Base-by-base conservation (phyloP, 768 basidiomycete genomes). In the Lactarius trivialis region DNA sequence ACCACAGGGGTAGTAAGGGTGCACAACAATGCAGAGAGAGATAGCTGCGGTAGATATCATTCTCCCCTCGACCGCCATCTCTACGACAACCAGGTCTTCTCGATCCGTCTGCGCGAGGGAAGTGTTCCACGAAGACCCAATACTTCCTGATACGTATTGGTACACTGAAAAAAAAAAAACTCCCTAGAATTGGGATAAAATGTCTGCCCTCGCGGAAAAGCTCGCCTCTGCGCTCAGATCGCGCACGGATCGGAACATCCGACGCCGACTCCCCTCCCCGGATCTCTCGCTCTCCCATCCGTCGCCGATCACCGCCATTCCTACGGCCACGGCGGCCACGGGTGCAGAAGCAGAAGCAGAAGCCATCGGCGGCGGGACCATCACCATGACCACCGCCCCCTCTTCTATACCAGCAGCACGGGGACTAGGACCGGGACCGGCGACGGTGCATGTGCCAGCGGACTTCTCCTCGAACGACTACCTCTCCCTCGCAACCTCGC, bases 381-480 rank as follows among this genome's bases (percentile, higher is more conserved):
- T 32, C 50, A 4, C 30, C 26, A 32, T 32, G 4, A 19, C 19
- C 4, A 49, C 26, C 45, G 7, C 49, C 14, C 6, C 49, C 28
- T 17, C 28, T 30, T 15, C 49, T 19, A 28, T 28, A 30, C 28
- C 30, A 15, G 26, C 28, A 30, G 48, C 73, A 79, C n/a, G 3
- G 12, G n/a, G n/a, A n/a, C n/a, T n/a, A n/a, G n/a, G n/a, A n/a
- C 15, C 19, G 19, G 7, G 28, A 4, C 26, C 50, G 15, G 14
- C 43, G 12, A 49, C 73, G 79, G 21, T 39, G 32, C 26, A 34
- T 11, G 17, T 71, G 80, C 63, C 64, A 26, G 74, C 80, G 57
- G 90, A 93, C 70, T 92, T 93, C 72, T 88, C 81, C n/a, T 89
- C 92, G 3, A 97, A 96, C 73, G 93, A 97, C 73, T 97, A 95